Evolutionary conservation across 768 basidiomycete genomes (phyloP).

Genomic region (Artomyces pyxidatus): DNA sequence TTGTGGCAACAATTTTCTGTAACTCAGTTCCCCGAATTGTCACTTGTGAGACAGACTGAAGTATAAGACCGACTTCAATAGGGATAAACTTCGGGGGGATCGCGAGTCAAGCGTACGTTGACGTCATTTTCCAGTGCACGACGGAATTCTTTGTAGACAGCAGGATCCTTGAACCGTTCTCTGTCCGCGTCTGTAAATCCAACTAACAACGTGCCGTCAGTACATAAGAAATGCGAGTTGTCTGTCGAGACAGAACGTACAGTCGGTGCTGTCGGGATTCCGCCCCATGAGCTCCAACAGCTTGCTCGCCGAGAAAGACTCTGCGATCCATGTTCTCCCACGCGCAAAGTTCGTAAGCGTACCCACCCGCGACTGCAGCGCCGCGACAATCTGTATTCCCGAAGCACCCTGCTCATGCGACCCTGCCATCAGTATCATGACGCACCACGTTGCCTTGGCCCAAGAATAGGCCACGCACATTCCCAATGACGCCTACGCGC

Average conservation of each 20-base stretch:
- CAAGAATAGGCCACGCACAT: background rate
- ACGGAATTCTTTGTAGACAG: constrained; percentile 14
- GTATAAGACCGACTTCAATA: no score
- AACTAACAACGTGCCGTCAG: constrained; percentile 8
- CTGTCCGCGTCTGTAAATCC: constrained; percentile 17
- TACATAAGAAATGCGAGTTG: background rate
- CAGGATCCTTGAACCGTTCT: constrained; percentile 15
- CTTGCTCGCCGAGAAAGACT: constrained; percentile 4
- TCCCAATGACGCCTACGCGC: constrained; percentile 18
- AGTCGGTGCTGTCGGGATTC: constrained; percentile 6
- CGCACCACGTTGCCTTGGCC: background rate
- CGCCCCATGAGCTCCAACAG: constrained; percentile 7
- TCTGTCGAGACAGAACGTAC: no score
- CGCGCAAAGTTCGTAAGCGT: constrained; percentile 18
- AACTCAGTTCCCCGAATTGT: constrained; percentile 9
- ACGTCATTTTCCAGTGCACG: constrained; percentile 15
- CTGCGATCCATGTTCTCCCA: constrained; percentile 17
- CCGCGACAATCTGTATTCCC: constrained; percentile 20
- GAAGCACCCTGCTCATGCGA: constrained; percentile 18
- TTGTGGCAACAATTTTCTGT: constrained; percentile 10
- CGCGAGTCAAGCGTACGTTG: constrained; percentile 8
- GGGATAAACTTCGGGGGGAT: background rate
- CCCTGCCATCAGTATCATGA: background rate
- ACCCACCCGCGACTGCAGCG: constrained; percentile 15
- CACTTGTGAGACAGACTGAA: constrained; percentile 10